Evolutionary conservation across 805 yeast genomes (phyloP).

Genomic region (Komagataella kurtzmanii): DNA sequence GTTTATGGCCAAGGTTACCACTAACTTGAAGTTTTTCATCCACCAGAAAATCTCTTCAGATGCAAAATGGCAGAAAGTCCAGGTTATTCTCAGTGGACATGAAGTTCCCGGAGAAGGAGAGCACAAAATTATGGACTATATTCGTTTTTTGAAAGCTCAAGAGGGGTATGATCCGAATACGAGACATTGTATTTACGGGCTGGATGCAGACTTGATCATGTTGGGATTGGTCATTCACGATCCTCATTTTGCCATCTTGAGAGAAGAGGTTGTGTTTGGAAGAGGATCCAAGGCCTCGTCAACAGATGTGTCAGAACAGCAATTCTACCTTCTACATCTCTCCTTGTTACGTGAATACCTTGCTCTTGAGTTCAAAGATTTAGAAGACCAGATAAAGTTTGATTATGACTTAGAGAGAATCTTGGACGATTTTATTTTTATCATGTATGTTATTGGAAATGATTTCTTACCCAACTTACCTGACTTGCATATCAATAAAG

Average conservation of each 20-base stretch:
- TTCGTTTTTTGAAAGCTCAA: constrained; percentile 67
- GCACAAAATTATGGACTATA: constrained; percentile 91
- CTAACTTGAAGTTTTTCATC: constrained; percentile 73
- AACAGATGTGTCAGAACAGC: constrained; percentile 57
- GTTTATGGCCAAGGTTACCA: constrained; percentile 82
- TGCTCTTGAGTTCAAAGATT: constrained; percentile 68
- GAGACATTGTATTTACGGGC: constrained; percentile 89
- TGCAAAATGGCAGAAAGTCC: constrained; percentile 69
- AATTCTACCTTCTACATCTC: constrained; percentile 71
- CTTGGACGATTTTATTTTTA: constrained; percentile 83
- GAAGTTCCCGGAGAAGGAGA: constrained; percentile 99
- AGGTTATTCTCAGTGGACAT: constrained; percentile 77
- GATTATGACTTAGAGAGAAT: constrained; percentile 77
- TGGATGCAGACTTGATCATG: constrained; percentile 94
- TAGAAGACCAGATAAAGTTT: constrained; percentile 50
- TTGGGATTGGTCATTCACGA: constrained; percentile 85
- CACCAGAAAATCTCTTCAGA: constrained; percentile 82
- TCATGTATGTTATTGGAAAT: constrained; percentile 91
- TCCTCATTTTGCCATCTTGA: constrained; percentile 85
- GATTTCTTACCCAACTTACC: constrained; percentile 97
- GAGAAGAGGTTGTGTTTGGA: constrained; percentile 95
- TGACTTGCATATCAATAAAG: constrained; percentile 83
- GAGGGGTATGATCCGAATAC: constrained; percentile 63
- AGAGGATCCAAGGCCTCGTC: constrained; percentile 17
- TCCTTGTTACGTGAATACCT: constrained; percentile 84